These are phyloP conservation scores for Claviceps pazoutovae DNA, from an alignment of 2,329 filamentous ascomycete species.

Conservation along the genomic window DNA sequence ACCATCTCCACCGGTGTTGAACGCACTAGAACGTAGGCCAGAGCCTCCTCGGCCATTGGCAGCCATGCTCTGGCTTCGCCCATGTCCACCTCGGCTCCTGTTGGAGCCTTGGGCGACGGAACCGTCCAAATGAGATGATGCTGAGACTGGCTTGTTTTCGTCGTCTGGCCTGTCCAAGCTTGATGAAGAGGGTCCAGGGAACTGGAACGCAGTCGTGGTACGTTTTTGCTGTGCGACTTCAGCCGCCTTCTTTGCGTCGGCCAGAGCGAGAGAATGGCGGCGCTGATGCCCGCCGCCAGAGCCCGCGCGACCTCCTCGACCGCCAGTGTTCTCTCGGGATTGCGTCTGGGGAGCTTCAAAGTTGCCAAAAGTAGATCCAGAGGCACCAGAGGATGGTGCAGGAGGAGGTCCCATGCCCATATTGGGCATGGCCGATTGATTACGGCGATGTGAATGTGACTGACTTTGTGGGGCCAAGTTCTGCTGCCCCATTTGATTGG, in stretches of 20 bases:
- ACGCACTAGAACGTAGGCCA: constrained; percentile 47
- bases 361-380: constrained; percentile 65
- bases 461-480: constrained; percentile 67
- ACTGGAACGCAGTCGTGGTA: constrained; percentile 88
- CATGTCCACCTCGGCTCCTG: constrained; percentile 46
- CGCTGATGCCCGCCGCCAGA: constrained; percentile 72
- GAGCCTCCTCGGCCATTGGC: constrained; percentile 57
- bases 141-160: constrained; percentile 22
- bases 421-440: constrained; percentile 90
- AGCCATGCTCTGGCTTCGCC: constrained; percentile 86
- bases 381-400: constrained; percentile 81
- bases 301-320: constrained; percentile 52
- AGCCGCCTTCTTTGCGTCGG: constrained; percentile 94
- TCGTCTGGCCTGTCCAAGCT: constrained; percentile 47
- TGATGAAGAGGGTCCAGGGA: constrained; percentile 61
- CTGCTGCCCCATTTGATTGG: constrained; percentile 60
- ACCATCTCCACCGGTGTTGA: constrained; percentile 34
- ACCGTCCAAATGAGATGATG: constrained; percentile 18
- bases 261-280: constrained; percentile 84
- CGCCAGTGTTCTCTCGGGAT: constrained; percentile 26
- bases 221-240: constrained; percentile 94
- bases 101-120: constrained; percentile 28
- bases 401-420: constrained; percentile 81
- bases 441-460: constrained; percentile 81
- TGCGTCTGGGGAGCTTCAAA: constrained; percentile 45